These are phyloP conservation scores for Lachancea dasiensis DNA, from an alignment of 805 yeast species.

Conservation along the genomic window DNA sequence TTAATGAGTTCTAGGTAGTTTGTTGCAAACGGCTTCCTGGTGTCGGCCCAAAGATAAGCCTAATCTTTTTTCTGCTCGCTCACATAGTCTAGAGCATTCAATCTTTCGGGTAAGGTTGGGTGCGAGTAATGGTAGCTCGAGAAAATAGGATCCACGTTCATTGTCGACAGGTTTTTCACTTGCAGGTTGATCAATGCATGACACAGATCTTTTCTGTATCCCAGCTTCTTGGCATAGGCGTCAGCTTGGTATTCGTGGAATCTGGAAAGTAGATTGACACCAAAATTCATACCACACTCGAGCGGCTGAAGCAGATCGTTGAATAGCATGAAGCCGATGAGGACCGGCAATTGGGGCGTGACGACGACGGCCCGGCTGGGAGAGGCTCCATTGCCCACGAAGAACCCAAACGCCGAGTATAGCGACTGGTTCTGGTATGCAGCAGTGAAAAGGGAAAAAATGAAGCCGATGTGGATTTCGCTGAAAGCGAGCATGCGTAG, in stretches of 20 bases:
- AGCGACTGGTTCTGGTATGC: conserved; percentile 76
- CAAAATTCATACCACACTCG: conserved; percentile 61
- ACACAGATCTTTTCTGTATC: conserved; percentile 63
- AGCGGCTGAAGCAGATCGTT: conserved; percentile 73
- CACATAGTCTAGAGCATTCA: conserved; percentile 56
- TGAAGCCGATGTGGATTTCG: conserved; percentile 56
- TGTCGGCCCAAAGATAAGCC: no score
- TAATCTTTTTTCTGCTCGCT: conserved; percentile 30
- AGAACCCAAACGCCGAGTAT: conserved; percentile 74
- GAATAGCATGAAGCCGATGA: conserved; percentile 78
- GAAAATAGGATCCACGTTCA: conserved; percentile 85
- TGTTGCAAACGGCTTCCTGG: no score
- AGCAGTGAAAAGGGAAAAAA: conserved; percentile 70
- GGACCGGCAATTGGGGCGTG: conserved; percentile 53
- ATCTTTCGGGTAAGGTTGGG: conserved; percentile 87
- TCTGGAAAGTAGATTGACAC: conserved; percentile 68
- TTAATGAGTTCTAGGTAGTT: no score
- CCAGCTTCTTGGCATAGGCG: conserved; percentile 69
- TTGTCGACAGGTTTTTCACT: conserved; percentile 74
- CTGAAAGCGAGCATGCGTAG: conserved; percentile 63
- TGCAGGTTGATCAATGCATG: conserved; percentile 69
- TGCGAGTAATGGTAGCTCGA: conserved; percentile 87
- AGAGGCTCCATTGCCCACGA: conserved; percentile 14
- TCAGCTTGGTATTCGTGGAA: conserved; percentile 93
- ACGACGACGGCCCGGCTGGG: conserved; percentile 17